Base-by-base conservation (phyloP, 2,329 filamentous ascomycete genomes). In the Colletotrichum neosansevieriae region DNA sequence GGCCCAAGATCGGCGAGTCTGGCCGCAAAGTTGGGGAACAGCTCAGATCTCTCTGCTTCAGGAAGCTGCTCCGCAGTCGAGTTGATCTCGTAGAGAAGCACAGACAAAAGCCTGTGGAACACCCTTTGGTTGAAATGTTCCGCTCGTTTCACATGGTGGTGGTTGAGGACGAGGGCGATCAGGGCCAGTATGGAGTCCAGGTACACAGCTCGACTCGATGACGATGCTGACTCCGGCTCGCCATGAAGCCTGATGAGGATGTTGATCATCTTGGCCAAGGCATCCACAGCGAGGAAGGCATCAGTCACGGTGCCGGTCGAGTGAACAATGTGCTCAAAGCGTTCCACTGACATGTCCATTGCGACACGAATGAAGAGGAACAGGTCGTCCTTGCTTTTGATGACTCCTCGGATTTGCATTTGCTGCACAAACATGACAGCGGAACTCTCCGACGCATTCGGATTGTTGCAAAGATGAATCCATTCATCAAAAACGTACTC, bases 401-500 rank as follows among this genome's bases (percentile, higher is more conserved):
- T 88, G 17, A 96, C 84, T 70, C 91, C 88, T 71, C 88, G 88
- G 64, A 90, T 86, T 74, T 95, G 91, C 75, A 98, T 83, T 78
- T 98, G 95, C 74, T 92, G 89, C 51, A 98, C 88, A 79, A 98
- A 98, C 2, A 92, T 88, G 6, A 87, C 82, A 61, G 90, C 85
- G 0, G 91, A 88, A 75, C 91, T 92, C 70, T 94, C 91, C 4
- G 91, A 90, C 4, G 91, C 89, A 72, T 91, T 89, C n/a, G 89
- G 87, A 73, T 94, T 93, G 78, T 92, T 92, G 81, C 87, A 91
- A 7, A 98, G 86, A 68, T 91, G 90, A 32, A 95, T 88, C 96
- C 96, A 99, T 81, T 99, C 96, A 49, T 95, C 94, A 75, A 99
- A 98, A 19, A 98, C 87, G 76, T 99, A 98, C 73, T 97, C 94